Percentiles rank a stretch among this genome's conserved stretches.
Conservation (phyloP, 2,329 filamentous ascomycete species). For the Beauveria scarabaeidicola region DNA sequence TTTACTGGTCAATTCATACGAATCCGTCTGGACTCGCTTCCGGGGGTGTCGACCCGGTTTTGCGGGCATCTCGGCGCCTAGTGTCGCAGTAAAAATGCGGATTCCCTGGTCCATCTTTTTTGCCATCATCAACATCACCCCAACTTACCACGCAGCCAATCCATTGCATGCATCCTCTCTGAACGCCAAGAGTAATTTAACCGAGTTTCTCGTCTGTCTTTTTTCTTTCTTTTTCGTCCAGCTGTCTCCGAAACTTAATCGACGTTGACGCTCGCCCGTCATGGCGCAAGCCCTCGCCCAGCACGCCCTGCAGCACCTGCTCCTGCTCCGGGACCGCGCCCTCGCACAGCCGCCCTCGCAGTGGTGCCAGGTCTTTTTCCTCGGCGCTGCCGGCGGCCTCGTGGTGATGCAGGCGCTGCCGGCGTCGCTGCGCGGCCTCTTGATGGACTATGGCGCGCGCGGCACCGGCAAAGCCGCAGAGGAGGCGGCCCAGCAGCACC, state of each 20-base stretch:
- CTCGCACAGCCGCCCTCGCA: slow-evolving; percentile 19
- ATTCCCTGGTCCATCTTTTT: not conserved
- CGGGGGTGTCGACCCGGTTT: not conserved
- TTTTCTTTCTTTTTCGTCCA: not conserved
- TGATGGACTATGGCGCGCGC: slow-evolving; percentile 46
- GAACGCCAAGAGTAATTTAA: too few species aligned
- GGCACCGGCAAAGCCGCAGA: slow-evolving; percentile 17
- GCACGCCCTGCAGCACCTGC: not conserved
- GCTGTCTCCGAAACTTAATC: not conserved
- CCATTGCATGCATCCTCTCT: not conserved
- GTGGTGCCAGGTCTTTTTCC: slow-evolving; percentile 40
- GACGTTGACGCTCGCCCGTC: not conserved
- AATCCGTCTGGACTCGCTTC: not conserved
- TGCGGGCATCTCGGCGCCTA: not conserved
- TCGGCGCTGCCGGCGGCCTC: slow-evolving; percentile 32
- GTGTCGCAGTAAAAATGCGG: too few species aligned
- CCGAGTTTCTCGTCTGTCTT: too few species aligned
- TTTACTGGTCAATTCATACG: not conserved
- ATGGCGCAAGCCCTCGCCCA: not conserved
- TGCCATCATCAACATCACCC: not conserved
- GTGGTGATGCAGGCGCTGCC: slow-evolving; percentile 37
- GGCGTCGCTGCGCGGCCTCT: slow-evolving; percentile 30
- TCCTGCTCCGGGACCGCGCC: not conserved
- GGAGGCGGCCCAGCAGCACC: not conserved
- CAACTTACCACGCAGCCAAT: not conserved